Conservation (phyloP, 495 filamentous ascomycete species). For the Cercophora samala region DNA sequence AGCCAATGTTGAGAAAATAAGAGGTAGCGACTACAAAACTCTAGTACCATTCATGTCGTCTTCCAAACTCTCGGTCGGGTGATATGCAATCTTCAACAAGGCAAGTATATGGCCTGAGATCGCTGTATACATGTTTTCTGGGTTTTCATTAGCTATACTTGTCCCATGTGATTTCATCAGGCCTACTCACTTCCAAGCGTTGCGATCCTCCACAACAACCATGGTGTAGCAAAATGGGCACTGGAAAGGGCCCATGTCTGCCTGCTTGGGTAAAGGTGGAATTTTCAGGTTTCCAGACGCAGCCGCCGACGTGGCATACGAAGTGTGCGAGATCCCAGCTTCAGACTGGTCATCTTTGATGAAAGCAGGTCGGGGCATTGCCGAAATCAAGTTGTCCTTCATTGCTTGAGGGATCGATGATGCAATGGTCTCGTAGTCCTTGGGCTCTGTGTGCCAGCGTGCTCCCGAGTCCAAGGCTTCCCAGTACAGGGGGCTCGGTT, state of each 20-base stretch:
- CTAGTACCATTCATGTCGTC: slow-evolving; percentile 18
- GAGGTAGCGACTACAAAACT: neutral
- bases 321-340: slow-evolving; percentile 22
- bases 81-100: slow-evolving; percentile 13
- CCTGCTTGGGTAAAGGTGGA: slow-evolving; percentile 21
- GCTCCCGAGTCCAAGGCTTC: too few species aligned
- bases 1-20: neutral
- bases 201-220: slow-evolving; percentile 26
- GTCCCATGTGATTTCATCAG: too few species aligned
- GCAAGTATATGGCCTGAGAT: slow-evolving; percentile 36
- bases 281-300: slow-evolving; percentile 10
- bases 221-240: slow-evolving; percentile 39
- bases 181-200: slow-evolving; percentile 34
- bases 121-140: slow-evolving; percentile 35
- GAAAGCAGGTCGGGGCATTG: neutral
- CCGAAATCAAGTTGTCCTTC: neutral
- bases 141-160: neutral
- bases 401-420: slow-evolving; percentile 18
- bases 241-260: slow-evolving; percentile 28
- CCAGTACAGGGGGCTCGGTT: too few species aligned
- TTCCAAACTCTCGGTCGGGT: slow-evolving; percentile 12
- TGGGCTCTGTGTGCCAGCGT: too few species aligned
- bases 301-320: slow-evolving; percentile 19
- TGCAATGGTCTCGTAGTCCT: slow-evolving; percentile 18
- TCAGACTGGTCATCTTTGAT: slow-evolving; percentile 26